Conservation (phyloP, 192 early-diverging fungal genomes). For the Linnemannia zychae region DNA sequence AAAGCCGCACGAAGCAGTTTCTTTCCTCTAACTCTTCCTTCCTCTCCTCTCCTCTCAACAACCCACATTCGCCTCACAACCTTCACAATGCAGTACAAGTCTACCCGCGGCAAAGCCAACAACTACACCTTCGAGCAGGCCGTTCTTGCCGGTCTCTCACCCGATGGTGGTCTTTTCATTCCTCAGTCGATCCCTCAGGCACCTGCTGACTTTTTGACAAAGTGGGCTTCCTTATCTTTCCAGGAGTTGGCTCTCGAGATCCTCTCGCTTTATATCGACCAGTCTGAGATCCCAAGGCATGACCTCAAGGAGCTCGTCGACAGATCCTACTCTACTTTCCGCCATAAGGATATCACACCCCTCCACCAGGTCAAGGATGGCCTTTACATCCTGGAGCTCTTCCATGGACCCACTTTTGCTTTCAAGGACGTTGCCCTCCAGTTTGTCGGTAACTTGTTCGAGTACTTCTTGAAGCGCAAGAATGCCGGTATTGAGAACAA, state of each 20-base stretch:
- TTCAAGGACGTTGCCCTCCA: conserved; percentile 99
- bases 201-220: conserved; percentile 76
- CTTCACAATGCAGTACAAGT: conserved; percentile 88
- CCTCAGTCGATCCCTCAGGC: conserved; percentile 85
- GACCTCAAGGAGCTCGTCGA: conserved; percentile 79
- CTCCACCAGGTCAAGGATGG: conserved; percentile 73
- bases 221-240: conserved; percentile 83
- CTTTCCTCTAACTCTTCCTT: not conserved
- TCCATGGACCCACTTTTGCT: conserved; percentile 97
- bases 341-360: conserved; percentile 81
- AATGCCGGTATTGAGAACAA: conserved; percentile 66
- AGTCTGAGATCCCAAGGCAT: conserved; percentile 78
- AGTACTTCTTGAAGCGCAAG: conserved; percentile 92
- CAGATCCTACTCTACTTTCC: conserved; percentile 86
- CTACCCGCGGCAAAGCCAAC: conserved; percentile 83
- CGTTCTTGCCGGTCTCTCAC: conserved; percentile 90
- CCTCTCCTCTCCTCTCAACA: not conserved
- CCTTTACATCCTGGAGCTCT: conserved; percentile 90
- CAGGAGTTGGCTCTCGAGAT: conserved; percentile 87
- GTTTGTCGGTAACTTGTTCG: conserved; percentile 97
- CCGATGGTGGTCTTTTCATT: conserved; percentile 96
- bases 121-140: conserved; percentile 90
- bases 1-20: not conserved
- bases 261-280: conserved; percentile 87
- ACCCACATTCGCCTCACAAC: not conserved